phyloP scores from a whole-genome alignment of 2,329 filamentous ascomycete genomes.

The Alternaria dauci region DNA sequence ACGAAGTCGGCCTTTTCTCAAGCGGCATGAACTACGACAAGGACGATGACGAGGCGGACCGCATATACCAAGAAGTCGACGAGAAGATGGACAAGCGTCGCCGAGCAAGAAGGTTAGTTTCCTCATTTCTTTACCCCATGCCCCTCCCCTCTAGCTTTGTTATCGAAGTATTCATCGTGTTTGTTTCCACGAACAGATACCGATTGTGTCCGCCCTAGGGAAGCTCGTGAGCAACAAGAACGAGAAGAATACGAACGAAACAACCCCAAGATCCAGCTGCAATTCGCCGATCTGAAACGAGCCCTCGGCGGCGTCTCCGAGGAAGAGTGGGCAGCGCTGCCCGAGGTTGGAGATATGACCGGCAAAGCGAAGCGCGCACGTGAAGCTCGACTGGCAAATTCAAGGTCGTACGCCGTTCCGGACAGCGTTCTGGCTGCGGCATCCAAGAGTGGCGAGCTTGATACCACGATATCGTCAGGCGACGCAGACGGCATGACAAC shows the following conservation, averaged over 20 bases:
- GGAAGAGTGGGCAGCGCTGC: conserved; percentile 95
- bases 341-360: conserved; percentile 95
- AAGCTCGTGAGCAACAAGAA: conserved; percentile 91
- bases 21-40: conserved; percentile 90
- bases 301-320: conserved; percentile 87
- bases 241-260: conserved; percentile 94
- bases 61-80: conserved; percentile 94
- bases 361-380: conserved; percentile 89
- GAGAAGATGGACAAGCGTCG: conserved; percentile 95
- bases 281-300: conserved; percentile 95
- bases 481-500: conserved; percentile 86
- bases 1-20: conserved; percentile 94
- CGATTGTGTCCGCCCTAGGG: conserved; percentile 77
- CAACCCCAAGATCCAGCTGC: conserved; percentile 97
- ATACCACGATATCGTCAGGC: conserved; percentile 75
- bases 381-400: conserved; percentile 74
- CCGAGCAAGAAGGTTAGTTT: conserved; percentile 83
- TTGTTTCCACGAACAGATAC: conserved; percentile 75
- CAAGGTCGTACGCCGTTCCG: conserved; percentile 89
- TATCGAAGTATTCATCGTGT: conserved; percentile 69
- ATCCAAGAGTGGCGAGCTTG: conserved; percentile 79
- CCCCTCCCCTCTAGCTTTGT: conserved; percentile 37
- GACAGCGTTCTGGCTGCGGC: conserved; percentile 94
- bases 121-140: conserved; percentile 31
- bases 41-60: conserved; percentile 96